Base-by-base conservation (phyloP, 2,329 filamentous ascomycete species). In the Hymenoscyphus albidus region DNA sequence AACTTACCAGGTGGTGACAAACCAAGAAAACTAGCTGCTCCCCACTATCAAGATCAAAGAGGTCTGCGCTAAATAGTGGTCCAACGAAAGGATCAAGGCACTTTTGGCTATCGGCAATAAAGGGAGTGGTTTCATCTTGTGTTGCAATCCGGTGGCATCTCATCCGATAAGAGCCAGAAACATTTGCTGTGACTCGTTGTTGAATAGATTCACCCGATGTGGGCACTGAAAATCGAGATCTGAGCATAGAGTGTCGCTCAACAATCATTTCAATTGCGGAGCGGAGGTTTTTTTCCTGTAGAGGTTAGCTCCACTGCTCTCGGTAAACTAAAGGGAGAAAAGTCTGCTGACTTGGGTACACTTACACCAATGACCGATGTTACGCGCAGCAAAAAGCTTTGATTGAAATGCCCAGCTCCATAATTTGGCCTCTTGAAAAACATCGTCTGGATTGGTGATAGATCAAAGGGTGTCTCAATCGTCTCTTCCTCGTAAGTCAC, bases 221-320 rank as follows among this genome's bases (percentile, higher is more conserved):
- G n/a, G 73, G 69, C 62, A 64, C 69, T 12, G 58, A 44, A 62
- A 78, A 80, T 7, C 78, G 74, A 13, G 74, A 77, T 39, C 77
- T 73, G 2, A 80, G 69, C 76, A 80, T 78, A 4, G 77, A 75
- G 63, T 80, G 78, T 14, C 69, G 72, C 10, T 67, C 62, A 1
- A 78, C 72, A 5, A 80, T 63, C 0, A 72, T 70, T 22, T 69
- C 67, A 1, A 79, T 61, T 0, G 77, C 77, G 1, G 16, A 13
- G 18, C 31, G 16, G 2, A 68, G 38, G 9, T 54, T 18, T 57
- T 40, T 31, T 38, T 55, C 54, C 22, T 59, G 13, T 5, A 66
- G 61, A 31, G 40, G 35, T 35, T 35, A 35, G 35, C 35, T 35
- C 35, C 35, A 5, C 5, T 35, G 35, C 9, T 35, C 35, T 35